Conservation (phyloP, 306 rosid species). For the Lotus japonicus region DNA sequence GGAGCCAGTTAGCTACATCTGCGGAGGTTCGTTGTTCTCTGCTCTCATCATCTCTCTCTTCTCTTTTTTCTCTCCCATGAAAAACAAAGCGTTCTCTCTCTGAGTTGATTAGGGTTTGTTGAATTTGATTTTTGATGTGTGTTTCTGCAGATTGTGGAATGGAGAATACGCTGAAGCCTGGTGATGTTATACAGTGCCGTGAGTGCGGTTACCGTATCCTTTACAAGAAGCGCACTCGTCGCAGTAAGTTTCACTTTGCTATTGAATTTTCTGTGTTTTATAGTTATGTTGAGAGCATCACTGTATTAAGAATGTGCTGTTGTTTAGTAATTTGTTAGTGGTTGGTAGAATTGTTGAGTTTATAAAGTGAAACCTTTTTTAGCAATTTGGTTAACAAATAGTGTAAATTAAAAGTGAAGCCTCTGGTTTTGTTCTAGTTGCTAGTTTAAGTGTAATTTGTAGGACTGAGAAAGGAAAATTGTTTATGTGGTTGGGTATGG, state of each 20-base stretch:
- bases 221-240: conserved; percentile 98
- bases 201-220: conserved; percentile 94
- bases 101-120: background rate
- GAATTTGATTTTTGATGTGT: background rate
- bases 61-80: background rate
- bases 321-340: background rate
- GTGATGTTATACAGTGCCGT: conserved; percentile 91
- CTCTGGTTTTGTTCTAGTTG: background rate
- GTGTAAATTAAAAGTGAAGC: background rate
- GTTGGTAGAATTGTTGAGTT: background rate
- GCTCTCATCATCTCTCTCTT: background rate
- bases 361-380: background rate
- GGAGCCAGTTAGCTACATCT: conserved; percentile 24
- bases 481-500: background rate
- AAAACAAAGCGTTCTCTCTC: background rate
- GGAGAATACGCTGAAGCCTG: conserved; percentile 80
- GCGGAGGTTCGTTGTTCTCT: conserved; percentile 11
- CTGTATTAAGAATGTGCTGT: background rate
- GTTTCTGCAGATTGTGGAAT: conserved; percentile 71
- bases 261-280: background rate
- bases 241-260: conserved; percentile 43
- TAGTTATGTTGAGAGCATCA: background rate
- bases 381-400: background rate
- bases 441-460: background rate
- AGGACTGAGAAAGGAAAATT: background rate